phyloP scores from a whole-genome alignment of 2,329 filamentous ascomycete genomes.

The Claviceps quebecensis region DNA sequence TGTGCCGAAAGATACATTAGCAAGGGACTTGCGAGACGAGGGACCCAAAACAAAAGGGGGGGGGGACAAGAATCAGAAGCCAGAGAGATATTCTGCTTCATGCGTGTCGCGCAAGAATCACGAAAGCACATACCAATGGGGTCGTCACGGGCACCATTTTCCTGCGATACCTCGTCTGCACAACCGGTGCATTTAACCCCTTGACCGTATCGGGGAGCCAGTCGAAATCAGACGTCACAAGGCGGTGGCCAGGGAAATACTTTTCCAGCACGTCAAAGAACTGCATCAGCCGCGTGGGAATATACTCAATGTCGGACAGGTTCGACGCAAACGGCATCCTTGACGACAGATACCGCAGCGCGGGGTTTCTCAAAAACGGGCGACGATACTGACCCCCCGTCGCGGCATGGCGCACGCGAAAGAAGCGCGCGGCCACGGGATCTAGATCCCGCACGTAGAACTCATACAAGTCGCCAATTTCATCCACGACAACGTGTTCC shows the following conservation, averaged over 20 bases:
- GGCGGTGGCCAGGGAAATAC: slow-evolving; percentile 79
- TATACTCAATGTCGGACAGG: slow-evolving; percentile 75
- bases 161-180: slow-evolving; percentile 84
- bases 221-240: slow-evolving; percentile 85
- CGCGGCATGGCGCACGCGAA: slow-evolving; percentile 72
- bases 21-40: not conserved
- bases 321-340: slow-evolving; percentile 59
- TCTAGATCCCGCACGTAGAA: slow-evolving; percentile 77
- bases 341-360: slow-evolving; percentile 47
- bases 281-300: slow-evolving; percentile 87
- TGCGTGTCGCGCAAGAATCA: too few species aligned
- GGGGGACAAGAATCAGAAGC: too few species aligned
- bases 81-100: too few species aligned
- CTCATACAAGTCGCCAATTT: slow-evolving; percentile 80
- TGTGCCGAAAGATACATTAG: slow-evolving; percentile 18
- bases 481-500: slow-evolving; percentile 76
- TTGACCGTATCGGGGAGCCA: slow-evolving; percentile 67
- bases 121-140: slow-evolving; percentile 49
- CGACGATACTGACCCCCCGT: slow-evolving; percentile 49
- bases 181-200: slow-evolving; percentile 84
- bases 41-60: not conserved
- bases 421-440: slow-evolving; percentile 66
- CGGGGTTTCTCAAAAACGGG: slow-evolving; percentile 38
- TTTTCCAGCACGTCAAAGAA: slow-evolving; percentile 86
- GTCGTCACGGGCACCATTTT: slow-evolving; percentile 81